These are phyloP conservation scores for Amaranthus tricolor DNA, from an alignment of 179 eudicot genomes.

Conservation along the genomic window DNA sequence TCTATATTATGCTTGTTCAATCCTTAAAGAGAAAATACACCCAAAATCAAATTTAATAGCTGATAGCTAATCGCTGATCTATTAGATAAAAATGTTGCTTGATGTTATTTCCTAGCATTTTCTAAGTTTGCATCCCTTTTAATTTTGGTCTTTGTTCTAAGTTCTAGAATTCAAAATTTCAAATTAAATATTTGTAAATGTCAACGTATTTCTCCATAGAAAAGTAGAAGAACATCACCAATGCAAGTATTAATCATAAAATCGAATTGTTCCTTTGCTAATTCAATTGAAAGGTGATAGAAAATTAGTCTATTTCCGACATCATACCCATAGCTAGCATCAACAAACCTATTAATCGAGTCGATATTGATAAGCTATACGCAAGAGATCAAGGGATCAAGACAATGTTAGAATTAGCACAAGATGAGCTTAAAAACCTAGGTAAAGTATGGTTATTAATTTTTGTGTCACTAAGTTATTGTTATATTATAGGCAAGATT, in stretches of 20 bases:
- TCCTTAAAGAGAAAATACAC: background rate
- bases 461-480: conserved; percentile 33
- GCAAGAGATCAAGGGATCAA: background rate
- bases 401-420: conserved; percentile 32
- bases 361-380: background rate
- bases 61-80: background rate
- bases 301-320: background rate
- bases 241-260: too few species aligned
- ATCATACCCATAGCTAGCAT: background rate
- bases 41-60: too few species aligned
- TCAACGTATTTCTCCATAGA: background rate
- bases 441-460: conserved; percentile 42
- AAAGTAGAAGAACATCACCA: background rate
- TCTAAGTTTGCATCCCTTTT: background rate
- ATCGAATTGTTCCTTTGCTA: too few species aligned
- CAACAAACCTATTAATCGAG: background rate
- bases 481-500: conserved; percentile 31
- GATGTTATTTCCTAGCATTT: background rate
- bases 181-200: background rate
- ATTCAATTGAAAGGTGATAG: background rate
- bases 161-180: background rate
- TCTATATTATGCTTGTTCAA: background rate
- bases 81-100: background rate
- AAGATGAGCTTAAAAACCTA: conserved; percentile 46
- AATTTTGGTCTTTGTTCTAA: background rate